Base-by-base conservation (phyloP, 495 filamentous ascomycete species). In the Neohortaea acidophila region DNA sequence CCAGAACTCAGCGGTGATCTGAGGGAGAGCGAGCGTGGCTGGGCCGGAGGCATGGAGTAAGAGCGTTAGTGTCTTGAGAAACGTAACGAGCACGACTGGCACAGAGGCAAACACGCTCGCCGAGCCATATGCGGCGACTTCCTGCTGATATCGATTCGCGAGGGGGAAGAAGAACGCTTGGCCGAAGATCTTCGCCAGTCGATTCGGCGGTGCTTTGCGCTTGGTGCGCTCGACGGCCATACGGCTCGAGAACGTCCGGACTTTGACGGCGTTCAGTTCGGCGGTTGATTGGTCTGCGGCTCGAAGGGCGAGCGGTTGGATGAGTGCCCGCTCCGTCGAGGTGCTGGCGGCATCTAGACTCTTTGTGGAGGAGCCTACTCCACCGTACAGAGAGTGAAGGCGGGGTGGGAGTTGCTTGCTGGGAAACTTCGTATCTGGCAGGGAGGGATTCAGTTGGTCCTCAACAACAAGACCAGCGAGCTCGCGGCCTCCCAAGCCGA, bases 401-500 rank as follows among this genome's bases (percentile, higher is more conserved):
- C 59, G 62, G 17, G 70, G 64, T 1, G 81, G 74, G 4, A 92
- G 65, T 13, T 58, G 61, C 51, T 86, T 85, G 3, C 77, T 83
- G 2, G 84, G 81, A 15, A 44, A 45, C 2, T 31, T 21, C 5
- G 32, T 33, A 11, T 29, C 21, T 8, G 30, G 15, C n/a, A 36
- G 33, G 10, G 38, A 18, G 26, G 49, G 41, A 32, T 44, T 46
- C 17, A 42, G 25, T 3, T 41, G 56, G 46, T 77, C 77, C 8
- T 77, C 79, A 19, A 69, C 65, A 20, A 77, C 75, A 38, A 79
- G 75, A 5, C 89, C 86, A 0, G 81, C 84, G 1, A 99, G 57
- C 56, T 96, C 89, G 29, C 89, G 70, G n/a, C 81, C 84, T 32
- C 76, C 71, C 0, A 99, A 61, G 11, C 87, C 86, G 13, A 96